A percentile compares a stretch with the other conserved stretches of the same genome.
Conservation (phyloP, 305 asterid genomes). For the Solanum hybrid region DNA sequence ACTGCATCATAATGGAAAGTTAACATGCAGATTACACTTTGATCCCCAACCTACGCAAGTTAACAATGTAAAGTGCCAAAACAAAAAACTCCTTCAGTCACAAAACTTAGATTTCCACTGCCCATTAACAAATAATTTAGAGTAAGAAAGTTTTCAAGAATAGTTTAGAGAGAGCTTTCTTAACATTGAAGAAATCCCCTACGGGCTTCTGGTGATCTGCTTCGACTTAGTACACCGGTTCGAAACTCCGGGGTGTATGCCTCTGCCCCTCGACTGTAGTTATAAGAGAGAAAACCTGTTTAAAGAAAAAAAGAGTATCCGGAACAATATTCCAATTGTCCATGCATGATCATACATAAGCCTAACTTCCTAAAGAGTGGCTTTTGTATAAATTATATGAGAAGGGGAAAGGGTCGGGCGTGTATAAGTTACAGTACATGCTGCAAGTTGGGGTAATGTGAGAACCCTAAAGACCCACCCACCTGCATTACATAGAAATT, state of each 20-base stretch:
- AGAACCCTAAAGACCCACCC: not conserved
- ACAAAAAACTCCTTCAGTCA: not conserved
- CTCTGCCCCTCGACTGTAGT: not conserved
- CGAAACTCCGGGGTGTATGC: not conserved
- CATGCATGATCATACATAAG: not conserved
- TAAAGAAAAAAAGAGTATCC: not conserved
- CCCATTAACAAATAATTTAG: not conserved
- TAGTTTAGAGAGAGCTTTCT: not conserved
- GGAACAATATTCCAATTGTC: not conserved
- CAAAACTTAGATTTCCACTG: not conserved
- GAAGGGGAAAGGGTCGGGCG: not conserved
- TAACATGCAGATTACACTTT: not conserved
- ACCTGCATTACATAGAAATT: not conserved
- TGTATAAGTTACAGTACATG: not conserved
- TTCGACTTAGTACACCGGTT: not conserved
- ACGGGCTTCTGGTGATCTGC: not conserved
- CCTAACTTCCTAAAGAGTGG: not conserved
- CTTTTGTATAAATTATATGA: not conserved
- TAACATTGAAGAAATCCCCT: not conserved
- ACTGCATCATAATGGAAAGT: slow-evolving; percentile 6
- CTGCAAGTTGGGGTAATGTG: not conserved
- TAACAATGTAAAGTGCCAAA: not conserved
- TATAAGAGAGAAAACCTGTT: not conserved
- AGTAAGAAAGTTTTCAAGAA: not conserved
- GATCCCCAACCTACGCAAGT: not conserved